Evolutionary conservation across 2,329 filamentous ascomycete genomes (phyloP).

Genomic region (Aspergillus chevalieri): DNA sequence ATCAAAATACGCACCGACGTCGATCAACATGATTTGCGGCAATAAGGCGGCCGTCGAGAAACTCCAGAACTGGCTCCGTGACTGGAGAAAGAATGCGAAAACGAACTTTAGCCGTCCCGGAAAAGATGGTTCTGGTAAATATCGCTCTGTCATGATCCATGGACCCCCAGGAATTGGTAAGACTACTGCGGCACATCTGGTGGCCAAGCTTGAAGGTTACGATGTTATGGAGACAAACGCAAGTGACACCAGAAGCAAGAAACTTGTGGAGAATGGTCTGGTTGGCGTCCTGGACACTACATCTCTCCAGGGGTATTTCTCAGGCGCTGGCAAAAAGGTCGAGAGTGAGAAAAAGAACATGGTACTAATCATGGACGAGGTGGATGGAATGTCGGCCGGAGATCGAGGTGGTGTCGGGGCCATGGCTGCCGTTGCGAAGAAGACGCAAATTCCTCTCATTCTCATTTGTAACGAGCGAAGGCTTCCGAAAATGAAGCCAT

Average conservation of each 20-base stretch:
- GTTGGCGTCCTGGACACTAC: constrained; percentile 89
- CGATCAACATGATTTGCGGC: constrained; percentile 82
- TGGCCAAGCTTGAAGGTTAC: constrained; percentile 86
- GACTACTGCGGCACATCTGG: constrained; percentile 90
- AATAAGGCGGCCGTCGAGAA: constrained; percentile 89
- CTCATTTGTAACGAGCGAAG: constrained; percentile 95
- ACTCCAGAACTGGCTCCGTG: constrained; percentile 78
- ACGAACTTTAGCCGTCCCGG: constrained; percentile 77
- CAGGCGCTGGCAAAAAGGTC: constrained; percentile 72
- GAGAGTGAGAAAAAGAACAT: constrained; percentile 83
- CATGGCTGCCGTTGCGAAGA: constrained; percentile 88
- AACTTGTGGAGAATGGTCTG: constrained; percentile 82
- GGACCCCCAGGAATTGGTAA: constrained; percentile 96
- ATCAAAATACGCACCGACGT: constrained; percentile 85
- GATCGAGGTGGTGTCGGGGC: constrained; percentile 94
- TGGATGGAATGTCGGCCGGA: constrained; percentile 96
- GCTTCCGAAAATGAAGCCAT: constrained; percentile 96
- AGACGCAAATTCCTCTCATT: constrained; percentile 89
- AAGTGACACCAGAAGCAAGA: constrained; percentile 93
- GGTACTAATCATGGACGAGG: constrained; percentile 96
- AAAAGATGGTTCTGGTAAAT: constrained; percentile 73
- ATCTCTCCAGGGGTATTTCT: constrained; percentile 85
- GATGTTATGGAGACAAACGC: constrained; percentile 94
- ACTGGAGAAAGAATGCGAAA: constrained; percentile 73
- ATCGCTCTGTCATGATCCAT: constrained; percentile 88